Evolutionary conservation across 352 stramenopile species (phyloP), one percentile per base, ranked within the genome.

Genomic region (Phytophthora vignae): DNA sequence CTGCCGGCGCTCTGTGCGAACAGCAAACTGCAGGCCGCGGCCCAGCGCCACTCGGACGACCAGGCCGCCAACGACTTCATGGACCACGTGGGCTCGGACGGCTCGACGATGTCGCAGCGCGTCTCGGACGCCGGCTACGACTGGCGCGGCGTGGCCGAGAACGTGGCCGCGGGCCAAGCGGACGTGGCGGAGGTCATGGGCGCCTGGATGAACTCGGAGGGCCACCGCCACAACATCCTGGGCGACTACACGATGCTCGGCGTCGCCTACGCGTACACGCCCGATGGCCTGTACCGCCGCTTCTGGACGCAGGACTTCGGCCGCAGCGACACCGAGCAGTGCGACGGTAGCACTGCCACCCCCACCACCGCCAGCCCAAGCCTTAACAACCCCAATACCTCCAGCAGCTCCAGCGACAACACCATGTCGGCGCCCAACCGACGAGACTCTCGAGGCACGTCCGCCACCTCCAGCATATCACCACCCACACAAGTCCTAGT

Each of bases 261-360:
- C 33, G 60, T 61, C 10, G 79, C 71, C n/a, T 87, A 85, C 56
- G 61, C 71, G 0, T 76, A 71, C 60, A 83, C 73, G 12, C 1
- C 55, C 0, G 21, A 72, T 17, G 72, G 61, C 2, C 52, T 42
- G 40, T 85, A 85, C 67, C 48, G 69, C 8, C 72, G 83, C 64
- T 92, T 79, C 65, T 91, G 85, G 82, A 90, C 80, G 29, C 83
- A 92, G 58, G 67, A 90, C 63, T 92, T 91, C 53, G 81, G 70
- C 55, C 58, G 42, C 3, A 75, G 83, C 46, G 53, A 54, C 31
- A 74, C 22, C 1, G 81, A 90, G 44, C 25, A 60, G 10, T 83
- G 74, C 53, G 79, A 84, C 54, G 64, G 64, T 44, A 63, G 55
- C 33, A 21, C 63, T 11, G 17, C 31, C 6, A 58, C 42, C 2